Base-by-base conservation (phyloP, 2,329 filamentous ascomycete genomes). In the Trichophyton mentagrophytes region DNA sequence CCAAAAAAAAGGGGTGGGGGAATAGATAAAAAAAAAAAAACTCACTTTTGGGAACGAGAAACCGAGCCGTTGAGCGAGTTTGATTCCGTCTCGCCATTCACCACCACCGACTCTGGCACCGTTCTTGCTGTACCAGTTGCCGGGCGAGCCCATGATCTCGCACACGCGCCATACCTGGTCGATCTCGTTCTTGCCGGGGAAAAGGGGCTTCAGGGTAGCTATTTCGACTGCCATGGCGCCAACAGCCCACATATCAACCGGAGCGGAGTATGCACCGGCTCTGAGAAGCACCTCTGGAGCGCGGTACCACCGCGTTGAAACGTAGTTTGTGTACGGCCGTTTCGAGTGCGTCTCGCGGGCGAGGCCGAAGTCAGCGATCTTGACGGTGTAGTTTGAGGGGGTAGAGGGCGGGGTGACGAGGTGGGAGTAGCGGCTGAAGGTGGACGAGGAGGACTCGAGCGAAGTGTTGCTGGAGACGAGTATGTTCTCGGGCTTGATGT, bases 401-500 rank as follows among this genome's bases (percentile, higher is more conserved):
- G 92, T 97, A 1, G 92, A 95, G 4, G 93, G 93, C 3, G 93
- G 93, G 13, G 93, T 97, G 66, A 97, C 89, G 64, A 97, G 80
- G 6, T 89, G 83, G 0, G 93, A 97, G 74, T 99, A 99, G 68
- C 93, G 84, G 71, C 89, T 86, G 78, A 97, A 96, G 0, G 91
- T 86, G 70, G 88, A 93, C 17, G 56, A 58, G 13, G 25, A 33
- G 59, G 87, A 83, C 68, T 99, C 93, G 65, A 87, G 86, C 66
- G 89, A 82, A 44, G 88, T 84, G 1, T 92, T 95, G 30, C 91
- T 95, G 0, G 93, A 95, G 7, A 99, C 92, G 27, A 99, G 83
- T 63, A 99, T 99, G 74, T 99, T 99, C 75, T 99, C 93, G 40
- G 93, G 93, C 75, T 99, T 99, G 77, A 99, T 97, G 71, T 99